These are phyloP conservation scores for Monilinia fructicola DNA, from an alignment of 2,329 filamentous ascomycete genomes.

Conservation along the genomic window DNA sequence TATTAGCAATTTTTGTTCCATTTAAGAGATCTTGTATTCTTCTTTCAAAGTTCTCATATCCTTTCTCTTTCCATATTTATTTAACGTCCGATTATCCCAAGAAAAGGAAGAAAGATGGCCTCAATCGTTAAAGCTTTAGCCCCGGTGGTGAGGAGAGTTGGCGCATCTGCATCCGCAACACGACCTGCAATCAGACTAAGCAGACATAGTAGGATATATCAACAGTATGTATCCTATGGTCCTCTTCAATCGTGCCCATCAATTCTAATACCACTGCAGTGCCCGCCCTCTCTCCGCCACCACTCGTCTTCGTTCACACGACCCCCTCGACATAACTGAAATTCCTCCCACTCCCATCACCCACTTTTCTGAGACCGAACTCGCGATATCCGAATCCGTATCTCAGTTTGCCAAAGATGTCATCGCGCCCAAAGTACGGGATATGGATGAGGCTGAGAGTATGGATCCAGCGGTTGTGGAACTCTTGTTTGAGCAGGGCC, in stretches of 20 bases:
- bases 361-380: constrained; percentile 86
- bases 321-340: constrained; percentile 64
- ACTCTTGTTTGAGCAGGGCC: constrained; percentile 92
- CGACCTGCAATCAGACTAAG: constrained; percentile 44
- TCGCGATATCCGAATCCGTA: constrained; percentile 85
- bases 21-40: not conserved
- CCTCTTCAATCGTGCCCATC: not conserved
- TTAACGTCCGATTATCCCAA: not conserved
- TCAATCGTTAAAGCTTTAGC: constrained; percentile 49
- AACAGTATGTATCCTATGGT: constrained; percentile 42
- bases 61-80: not conserved
- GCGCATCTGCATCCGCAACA: constrained; percentile 35
- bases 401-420: constrained; percentile 87
- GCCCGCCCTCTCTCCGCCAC: constrained; percentile 62
- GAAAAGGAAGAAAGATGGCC: constrained; percentile 44
- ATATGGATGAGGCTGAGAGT: constrained; percentile 94
- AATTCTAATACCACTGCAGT: constrained; percentile 35
- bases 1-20: not conserved
- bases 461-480: constrained; percentile 91
- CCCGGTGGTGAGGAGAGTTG: constrained; percentile 45
- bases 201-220: constrained; percentile 43
- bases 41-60: not conserved
- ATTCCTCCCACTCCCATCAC: constrained; percentile 90
- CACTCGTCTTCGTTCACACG: constrained; percentile 49
- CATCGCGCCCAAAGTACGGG: constrained; percentile 85